Conservation (phyloP, 2,329 filamentous ascomycete genomes). For the Xylariales sp. region DNA sequence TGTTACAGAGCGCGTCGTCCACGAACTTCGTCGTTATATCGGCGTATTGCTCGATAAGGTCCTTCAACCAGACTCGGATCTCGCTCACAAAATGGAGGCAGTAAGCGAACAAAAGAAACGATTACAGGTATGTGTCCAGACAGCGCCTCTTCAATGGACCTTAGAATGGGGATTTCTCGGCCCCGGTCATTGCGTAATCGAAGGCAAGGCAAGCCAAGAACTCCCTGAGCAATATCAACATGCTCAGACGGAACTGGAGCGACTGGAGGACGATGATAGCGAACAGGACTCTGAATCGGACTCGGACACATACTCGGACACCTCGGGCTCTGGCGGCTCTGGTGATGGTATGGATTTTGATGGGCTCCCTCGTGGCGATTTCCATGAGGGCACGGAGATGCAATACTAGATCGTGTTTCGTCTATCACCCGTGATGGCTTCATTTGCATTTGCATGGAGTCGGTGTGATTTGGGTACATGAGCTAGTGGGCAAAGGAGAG, state of each 20-base stretch:
- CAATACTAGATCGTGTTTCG: neutral
- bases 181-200: neutral
- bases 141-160: neutral
- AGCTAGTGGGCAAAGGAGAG: neutral
- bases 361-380: no score
- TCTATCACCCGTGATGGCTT: neutral
- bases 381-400: neutral
- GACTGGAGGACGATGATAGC: neutral
- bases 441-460: neutral
- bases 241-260: neutral
- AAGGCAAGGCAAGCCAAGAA: neutral
- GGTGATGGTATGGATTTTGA: neutral
- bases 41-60: constrained; percentile 21
- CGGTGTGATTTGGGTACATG: neutral
- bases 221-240: neutral
- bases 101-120: constrained; percentile 14
- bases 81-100: constrained; percentile 12
- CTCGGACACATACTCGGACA: no score
- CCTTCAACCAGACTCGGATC: constrained; percentile 1
- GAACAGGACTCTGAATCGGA: neutral
- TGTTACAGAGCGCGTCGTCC: neutral
- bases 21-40: constrained; percentile 2
- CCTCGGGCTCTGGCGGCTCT: neutral
- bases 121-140: neutral
- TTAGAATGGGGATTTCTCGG: neutral